phyloP scores from a whole-genome alignment of 805 yeast genomes.

The Lipomyces chichibuensis region DNA sequence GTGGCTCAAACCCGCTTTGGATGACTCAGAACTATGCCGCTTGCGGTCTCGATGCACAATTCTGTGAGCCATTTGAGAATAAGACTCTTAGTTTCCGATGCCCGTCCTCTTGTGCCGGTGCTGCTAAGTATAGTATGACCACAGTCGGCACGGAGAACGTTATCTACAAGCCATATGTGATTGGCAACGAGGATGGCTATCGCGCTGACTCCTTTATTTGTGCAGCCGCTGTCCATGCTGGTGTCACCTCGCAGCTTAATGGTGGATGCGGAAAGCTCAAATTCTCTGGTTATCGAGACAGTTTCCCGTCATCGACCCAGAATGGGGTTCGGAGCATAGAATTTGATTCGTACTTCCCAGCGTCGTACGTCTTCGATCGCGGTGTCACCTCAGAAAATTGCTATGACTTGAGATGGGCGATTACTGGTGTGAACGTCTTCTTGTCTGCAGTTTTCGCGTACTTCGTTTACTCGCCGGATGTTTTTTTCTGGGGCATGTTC shows the following conservation, averaged over 20 bases:
- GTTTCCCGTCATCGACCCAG: constrained; percentile 55
- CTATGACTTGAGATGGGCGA: constrained; percentile 64
- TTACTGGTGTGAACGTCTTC: constrained; percentile 61
- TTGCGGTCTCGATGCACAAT: constrained; percentile 73
- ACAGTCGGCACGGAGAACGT: constrained; percentile 71
- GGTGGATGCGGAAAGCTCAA: constrained; percentile 80
- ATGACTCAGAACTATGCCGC: constrained; percentile 44
- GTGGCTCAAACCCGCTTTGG: constrained; percentile 36
- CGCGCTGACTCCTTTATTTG: constrained; percentile 89
- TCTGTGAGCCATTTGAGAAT: constrained; percentile 55
- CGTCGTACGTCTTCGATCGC: constrained; percentile 63
- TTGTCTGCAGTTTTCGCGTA: constrained; percentile 54
- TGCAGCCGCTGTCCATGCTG: constrained; percentile 88
- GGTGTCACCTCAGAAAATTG: constrained; percentile 55
- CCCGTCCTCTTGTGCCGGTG: constrained; percentile 84
- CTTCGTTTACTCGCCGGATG: constrained; percentile 55
- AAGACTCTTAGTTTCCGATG: constrained; percentile 66
- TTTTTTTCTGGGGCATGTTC: constrained; percentile 63
- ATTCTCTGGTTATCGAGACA: constrained; percentile 56
- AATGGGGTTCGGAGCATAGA: constrained; percentile 57
- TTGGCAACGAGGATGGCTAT: constrained; percentile 77
- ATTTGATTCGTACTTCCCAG: constrained; percentile 75
- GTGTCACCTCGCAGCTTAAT: constrained; percentile 65
- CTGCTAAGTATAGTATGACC: constrained; percentile 72
- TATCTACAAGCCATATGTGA: constrained; percentile 69